phyloP scores from a whole-genome alignment of 2,329 filamentous ascomycete species.

The Verticillium alfalfae region DNA sequence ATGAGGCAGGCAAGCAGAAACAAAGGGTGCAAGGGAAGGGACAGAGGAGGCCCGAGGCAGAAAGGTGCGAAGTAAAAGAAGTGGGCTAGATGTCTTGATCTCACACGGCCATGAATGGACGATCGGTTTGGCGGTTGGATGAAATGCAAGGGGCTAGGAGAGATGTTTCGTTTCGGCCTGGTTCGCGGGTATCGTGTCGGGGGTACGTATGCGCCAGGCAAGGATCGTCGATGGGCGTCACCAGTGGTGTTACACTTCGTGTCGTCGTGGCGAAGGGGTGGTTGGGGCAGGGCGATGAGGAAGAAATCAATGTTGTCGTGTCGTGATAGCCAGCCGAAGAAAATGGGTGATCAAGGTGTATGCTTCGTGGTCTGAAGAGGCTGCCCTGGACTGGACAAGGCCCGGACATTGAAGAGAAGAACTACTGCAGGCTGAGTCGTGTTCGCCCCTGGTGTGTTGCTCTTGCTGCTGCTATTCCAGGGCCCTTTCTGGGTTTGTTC shows the following conservation, averaged over 20 bases:
- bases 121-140: neutral
- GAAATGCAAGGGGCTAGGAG: conserved; percentile 4
- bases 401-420: neutral
- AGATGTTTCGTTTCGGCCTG: conserved; percentile 10
- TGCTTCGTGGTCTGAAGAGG: neutral
- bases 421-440: neutral
- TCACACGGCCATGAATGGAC: neutral
- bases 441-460: neutral
- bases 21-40: neutral
- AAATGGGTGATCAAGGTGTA: neutral
- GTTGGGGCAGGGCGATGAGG: neutral
- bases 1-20: neutral
- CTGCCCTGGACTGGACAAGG: neutral
- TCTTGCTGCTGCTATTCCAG: neutral
- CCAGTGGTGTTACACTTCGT: neutral
- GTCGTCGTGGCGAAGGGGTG: neutral
- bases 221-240: neutral
- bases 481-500: neutral
- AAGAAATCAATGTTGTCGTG: neutral
- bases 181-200: neutral
- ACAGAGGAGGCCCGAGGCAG: neutral
- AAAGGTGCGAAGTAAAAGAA: neutral
- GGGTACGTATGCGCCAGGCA: neutral
- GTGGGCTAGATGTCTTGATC: conserved; percentile 1
- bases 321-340: neutral